These are phyloP conservation scores for Microbotryum scabiosae DNA, from an alignment of 1,284 basidiomycete species.

Conservation along the genomic window DNA sequence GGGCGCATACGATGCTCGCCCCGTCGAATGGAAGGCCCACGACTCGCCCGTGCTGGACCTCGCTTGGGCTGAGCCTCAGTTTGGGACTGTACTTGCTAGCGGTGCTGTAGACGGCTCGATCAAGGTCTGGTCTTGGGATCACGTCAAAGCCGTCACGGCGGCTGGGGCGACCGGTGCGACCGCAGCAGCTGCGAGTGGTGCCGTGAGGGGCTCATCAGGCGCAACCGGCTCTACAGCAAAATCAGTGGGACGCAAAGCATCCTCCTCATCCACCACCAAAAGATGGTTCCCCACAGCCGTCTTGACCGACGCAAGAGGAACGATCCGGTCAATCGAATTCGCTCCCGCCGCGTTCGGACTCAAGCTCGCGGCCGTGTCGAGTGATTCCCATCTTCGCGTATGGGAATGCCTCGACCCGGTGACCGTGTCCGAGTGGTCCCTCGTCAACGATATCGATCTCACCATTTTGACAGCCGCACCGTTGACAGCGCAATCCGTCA, in stretches of 20 bases:
- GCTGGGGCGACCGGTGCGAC: background rate
- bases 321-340: constrained; percentile 73
- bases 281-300: constrained; percentile 61
- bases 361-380: constrained; percentile 74
- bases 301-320: constrained; percentile 71
- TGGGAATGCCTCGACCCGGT: constrained; percentile 79
- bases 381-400: constrained; percentile 73
- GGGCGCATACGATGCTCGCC: constrained; percentile 17
- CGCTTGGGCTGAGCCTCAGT: constrained; percentile 83
- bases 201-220: constrained; percentile 13
- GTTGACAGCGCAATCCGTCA: background rate
- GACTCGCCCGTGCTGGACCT: constrained; percentile 73
- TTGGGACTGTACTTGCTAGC: constrained; percentile 72
- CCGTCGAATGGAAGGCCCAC: constrained; percentile 56
- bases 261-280: background rate
- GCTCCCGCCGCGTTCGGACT: constrained; percentile 75
- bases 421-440: constrained; percentile 56
- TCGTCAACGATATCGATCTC: constrained; percentile 69
- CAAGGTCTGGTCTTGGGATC: constrained; percentile 59
- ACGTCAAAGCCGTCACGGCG: background rate
- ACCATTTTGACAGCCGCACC: constrained; percentile 41
- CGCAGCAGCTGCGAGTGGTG: too few relatives aligned
- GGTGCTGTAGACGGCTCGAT: constrained; percentile 79
- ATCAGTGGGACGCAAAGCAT: constrained; percentile 6
- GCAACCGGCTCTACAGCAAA: background rate